Evolutionary conservation across 495 filamentous ascomycete genomes (phyloP), one percentile per base, ranked within the genome.

Genomic region (Podospora tetraspora): DNA sequence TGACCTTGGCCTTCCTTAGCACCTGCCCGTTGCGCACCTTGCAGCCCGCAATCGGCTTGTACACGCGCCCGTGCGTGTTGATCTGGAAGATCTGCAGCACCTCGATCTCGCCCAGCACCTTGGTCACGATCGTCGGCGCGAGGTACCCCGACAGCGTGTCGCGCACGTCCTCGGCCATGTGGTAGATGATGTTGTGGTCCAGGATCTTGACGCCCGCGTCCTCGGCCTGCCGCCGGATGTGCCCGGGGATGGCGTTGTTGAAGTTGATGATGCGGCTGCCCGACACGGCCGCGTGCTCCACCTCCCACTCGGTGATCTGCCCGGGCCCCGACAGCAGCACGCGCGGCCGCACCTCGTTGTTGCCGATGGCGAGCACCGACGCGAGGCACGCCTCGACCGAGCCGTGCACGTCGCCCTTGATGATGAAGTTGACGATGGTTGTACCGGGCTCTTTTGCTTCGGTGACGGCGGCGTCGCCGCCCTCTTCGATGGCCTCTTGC

Each of bases 321-420:
- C 96, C 96, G 22, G 97, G 90, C 12, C 84, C 86, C 2, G 88
- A 89, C 25, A 90, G 87, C 21, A 98, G 84, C 60, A 99, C 85
- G 59, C 89, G 87, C 16, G 93, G 85, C 19, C 81, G 85, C 21
- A 98, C 88, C 74, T 96, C 91, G 70, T 91, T 86, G 81, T 90
- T 97, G 30, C 94, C 93, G 63, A 97, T 79, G 65, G 87, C 84
- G 23, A 86, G 79, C 68, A 98, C 82, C 16, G 89, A 85, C 63
- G 91, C 89, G 63, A 89, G 77, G 9, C 97, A 90, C 6, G 95
- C 95, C 77, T 99, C 95, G 8, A 93, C 94, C 1, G 93, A 97
- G 11, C 95, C 95, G 66, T 87, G 88, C 19, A 98, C 95, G 74
- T 99, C 96, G 58, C 88, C 93, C 79, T 97, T 98, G 80, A 99